Percentiles rank a stretch among this genome's conserved stretches.
These are phyloP conservation scores for Sechiopsis laciniata DNA, from an alignment of 306 rosid genomes.

Conservation along the genomic window DNA sequence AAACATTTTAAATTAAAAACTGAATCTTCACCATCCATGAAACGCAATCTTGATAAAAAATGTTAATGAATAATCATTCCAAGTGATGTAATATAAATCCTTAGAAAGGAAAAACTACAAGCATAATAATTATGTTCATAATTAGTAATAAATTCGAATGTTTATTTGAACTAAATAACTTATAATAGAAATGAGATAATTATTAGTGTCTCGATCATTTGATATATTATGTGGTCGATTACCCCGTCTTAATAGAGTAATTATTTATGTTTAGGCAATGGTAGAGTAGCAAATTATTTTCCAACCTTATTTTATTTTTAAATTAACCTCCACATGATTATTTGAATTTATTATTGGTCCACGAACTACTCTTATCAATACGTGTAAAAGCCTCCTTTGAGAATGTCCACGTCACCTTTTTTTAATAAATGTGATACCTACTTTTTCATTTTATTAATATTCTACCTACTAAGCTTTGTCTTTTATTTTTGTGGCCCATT, in stretches of 20 bases:
- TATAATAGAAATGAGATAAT: too few species aligned
- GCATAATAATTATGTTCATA: too few species aligned
- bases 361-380: constrained; percentile 17
- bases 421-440: neutral
- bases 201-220: too few species aligned
- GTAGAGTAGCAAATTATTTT: constrained; percentile 14
- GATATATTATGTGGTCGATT: too few species aligned
- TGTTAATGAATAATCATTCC: neutral
- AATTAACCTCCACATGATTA: neutral
- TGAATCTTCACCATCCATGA: too few species aligned
- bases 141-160: too few species aligned
- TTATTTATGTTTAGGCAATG: neutral
- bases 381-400: constrained; percentile 6
- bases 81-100: neutral
- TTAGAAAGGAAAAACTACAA: too few species aligned
- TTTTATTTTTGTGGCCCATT: neutral
- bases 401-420: neutral
- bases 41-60: neutral
- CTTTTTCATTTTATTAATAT: constrained; percentile 3
- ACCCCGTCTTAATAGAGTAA: too few species aligned
- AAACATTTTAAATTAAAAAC: too few species aligned
- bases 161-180: too few species aligned
- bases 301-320: neutral
- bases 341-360: neutral
- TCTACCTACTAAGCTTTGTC: constrained; percentile 4